phyloP scores from a whole-genome alignment of 257 asterid genomes.

The Solanum arcanum region DNA sequence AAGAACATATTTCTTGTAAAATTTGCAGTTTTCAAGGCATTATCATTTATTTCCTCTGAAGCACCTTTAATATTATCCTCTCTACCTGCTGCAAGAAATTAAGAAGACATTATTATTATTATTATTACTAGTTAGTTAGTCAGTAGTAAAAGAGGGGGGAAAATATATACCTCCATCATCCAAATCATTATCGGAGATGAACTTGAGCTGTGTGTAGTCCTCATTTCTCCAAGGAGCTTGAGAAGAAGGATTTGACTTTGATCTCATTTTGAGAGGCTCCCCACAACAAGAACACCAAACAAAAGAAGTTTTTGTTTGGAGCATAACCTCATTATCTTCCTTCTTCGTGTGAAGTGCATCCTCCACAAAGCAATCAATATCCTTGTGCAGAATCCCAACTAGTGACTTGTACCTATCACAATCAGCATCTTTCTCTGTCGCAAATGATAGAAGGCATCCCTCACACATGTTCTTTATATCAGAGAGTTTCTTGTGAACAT shows the following conservation, averaged over 20 bases:
- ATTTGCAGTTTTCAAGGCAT: background rate
- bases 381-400: background rate
- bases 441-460: background rate
- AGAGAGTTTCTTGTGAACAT: background rate
- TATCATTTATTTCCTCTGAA: background rate
- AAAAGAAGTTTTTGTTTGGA: background rate
- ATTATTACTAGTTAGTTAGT: background rate
- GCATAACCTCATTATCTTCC: background rate
- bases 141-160: background rate
- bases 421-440: background rate
- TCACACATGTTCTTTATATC: background rate
- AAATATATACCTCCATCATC: background rate
- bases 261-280: background rate
- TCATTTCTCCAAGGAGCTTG: background rate
- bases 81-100: background rate
- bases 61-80: background rate
- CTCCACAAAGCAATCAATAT: background rate
- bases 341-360: background rate
- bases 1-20: background rate
- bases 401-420: background rate
- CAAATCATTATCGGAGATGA: background rate
- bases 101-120: background rate
- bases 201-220: background rate
- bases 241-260: background rate
- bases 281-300: background rate